Evolutionary conservation across 768 basidiomycete genomes (phyloP), one percentile per base, ranked within the genome.

Genomic region (Tricholoma terreum): DNA sequence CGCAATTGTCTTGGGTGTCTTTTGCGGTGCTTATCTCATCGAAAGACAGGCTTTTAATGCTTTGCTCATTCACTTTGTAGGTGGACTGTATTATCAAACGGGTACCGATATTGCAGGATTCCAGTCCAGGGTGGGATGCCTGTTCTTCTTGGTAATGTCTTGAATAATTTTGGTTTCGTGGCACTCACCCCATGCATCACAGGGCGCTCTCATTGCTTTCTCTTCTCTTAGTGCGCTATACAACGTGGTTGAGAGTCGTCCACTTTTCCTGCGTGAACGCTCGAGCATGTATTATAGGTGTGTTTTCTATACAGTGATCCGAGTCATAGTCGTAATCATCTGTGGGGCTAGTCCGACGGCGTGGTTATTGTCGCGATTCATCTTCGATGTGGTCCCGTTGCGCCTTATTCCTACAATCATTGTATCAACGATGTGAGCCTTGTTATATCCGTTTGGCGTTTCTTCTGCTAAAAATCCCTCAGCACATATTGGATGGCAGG

Each of bases 401-500:
- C 84, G 95, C 27, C 76, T 98, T 42, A 79, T 97, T 36, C 95
- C 95, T 1, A 94, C 93, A 0, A 87, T 98, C 52, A 75, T 95
- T 50, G 87, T 97, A 6, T 82, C 86, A 3, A 85, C 90, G 4
- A 90, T 94, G 89, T 92, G 61, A 66, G 89, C 12, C 22, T 38
- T 17, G 12, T 40, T 22, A 31, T 17, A 21, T 10, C 11, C 22
- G 9, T 21, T 19, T 12, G 38, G 11, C 34, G 3, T 34, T 45
- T 15, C 50, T 38, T 17, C 36, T 33, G 22, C 55, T 62, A 59
- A 46, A 64, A 51, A 15, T n/a, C 50, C 30, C 42, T 9, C 58
- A 90, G 88, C 52, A 87, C 87, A n/a, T 94, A 93, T 64, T 93
- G 92, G 91, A 94, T 98, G 95, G 92, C 93, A 2, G 94, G 95